Base-by-base conservation (phyloP, 2,329 filamentous ascomycete species). In the Clonostachys solani region DNA sequence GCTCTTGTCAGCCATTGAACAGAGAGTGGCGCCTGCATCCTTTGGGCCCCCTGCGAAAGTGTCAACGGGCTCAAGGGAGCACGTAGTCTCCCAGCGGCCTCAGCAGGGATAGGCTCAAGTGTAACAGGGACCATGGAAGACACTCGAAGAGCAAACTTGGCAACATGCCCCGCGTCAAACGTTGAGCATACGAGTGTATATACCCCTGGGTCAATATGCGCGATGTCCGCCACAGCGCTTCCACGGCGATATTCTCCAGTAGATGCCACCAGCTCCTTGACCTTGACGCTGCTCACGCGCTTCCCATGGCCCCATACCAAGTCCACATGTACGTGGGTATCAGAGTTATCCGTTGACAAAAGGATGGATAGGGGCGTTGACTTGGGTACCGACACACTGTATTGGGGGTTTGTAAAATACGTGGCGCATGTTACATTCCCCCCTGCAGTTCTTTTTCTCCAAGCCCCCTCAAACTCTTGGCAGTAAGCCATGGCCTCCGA, bases 121-220 rank as follows among this genome's bases (percentile, higher is more conserved):
- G 64, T 57, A 36, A 84, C 77, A 0, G 77, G 71, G 3, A 69
- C 62, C 46, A 77, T 81, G 34, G 86, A 84, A 42, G 84, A 83
- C n/a, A 96, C 75, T 48, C 83, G 81, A 9, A 99, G 73, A 1
- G 77, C 81, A 59, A 95, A 97, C 43, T 77, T 75, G 5, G 87
- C 88, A 1, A 81, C 72, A 59, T 95, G 89, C 9, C 86, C 86
- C 0, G 86, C 78, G 52, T 95, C 90, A 62, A 95, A 97, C 0
- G 92, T 95, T 3, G 90, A 96, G 61, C 87, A 92, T 7, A 96
- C 86, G 47, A 96, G 77, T 0, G 89, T 96, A 64, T 97, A 99
- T 1, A 75, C 75, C 1, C 92, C 92, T 1, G 81, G 70, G 37
- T 84, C 81, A 16, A 96, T 69, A 17, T 71, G 52, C 59, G 58